Evolutionary conservation across 192 early-diverging fungal genomes (phyloP).

Genomic region (Anaeromyces robustus): DNA sequence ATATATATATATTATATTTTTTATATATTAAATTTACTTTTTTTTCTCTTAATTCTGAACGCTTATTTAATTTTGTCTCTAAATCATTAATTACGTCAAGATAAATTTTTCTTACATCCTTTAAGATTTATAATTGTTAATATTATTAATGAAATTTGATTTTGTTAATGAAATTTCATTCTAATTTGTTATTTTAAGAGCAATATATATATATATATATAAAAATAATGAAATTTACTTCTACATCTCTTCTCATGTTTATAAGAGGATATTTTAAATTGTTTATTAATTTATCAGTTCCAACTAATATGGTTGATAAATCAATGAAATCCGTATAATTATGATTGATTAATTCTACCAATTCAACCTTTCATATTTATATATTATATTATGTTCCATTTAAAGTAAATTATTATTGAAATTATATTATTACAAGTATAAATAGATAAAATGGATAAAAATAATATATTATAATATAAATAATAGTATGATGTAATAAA

Average conservation of each 20-base stretch:
- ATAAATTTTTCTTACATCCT: not conserved
- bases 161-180: too few species aligned
- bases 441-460: too few species aligned
- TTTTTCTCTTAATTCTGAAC: slow-evolving; percentile 46
- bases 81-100: slow-evolving; percentile 27
- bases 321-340: slow-evolving; percentile 48
- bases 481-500: too few species aligned
- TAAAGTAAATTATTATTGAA: too few species aligned
- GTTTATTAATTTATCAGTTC: slow-evolving; percentile 47
- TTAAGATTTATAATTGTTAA: too few species aligned
- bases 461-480: too few species aligned
- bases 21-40: slow-evolving; percentile 27
- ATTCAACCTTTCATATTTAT: not conserved
- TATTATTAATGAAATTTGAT: too few species aligned
- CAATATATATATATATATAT: too few species aligned
- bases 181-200: too few species aligned
- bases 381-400: too few species aligned
- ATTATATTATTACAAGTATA: too few species aligned
- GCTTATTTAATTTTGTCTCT: slow-evolving; percentile 36
- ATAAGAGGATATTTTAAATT: slow-evolving; percentile 38
- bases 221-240: too few species aligned
- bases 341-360: not conserved
- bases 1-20: not conserved
- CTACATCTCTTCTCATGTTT: slow-evolving; percentile 40
- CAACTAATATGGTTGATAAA: slow-evolving; percentile 60